Percentiles rank a stretch among this genome's conserved stretches.
These are phyloP conservation scores for Amaranthus hypochondriacus DNA, from an alignment of 148 eudicot genomes.

Conservation along the genomic window DNA sequence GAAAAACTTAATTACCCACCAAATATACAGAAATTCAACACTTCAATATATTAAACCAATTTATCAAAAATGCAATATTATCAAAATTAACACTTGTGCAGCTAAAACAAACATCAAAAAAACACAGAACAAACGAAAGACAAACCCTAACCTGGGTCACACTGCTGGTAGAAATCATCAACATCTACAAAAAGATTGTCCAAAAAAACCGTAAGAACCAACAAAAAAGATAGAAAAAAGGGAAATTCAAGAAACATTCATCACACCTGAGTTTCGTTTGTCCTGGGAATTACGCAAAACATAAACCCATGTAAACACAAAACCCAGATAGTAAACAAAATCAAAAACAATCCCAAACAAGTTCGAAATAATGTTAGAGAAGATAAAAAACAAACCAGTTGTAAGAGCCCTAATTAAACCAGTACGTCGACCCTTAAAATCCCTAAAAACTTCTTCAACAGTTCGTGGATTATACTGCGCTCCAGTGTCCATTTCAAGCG, in stretches of 20 bases:
- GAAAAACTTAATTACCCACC: background rate
- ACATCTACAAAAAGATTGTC: slow-evolving; percentile 27
- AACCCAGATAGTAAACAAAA: background rate
- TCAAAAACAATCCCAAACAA: background rate
- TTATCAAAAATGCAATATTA: background rate
- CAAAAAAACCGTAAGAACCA: background rate
- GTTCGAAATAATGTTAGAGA: background rate
- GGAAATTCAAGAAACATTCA: background rate
- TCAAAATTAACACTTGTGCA: background rate
- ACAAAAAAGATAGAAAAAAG: background rate
- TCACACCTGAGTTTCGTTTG: background rate
- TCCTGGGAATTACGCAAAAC: slow-evolving; percentile 9
- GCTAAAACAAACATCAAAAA: background rate
- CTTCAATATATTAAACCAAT: background rate
- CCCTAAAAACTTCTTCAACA: slow-evolving; percentile 62
- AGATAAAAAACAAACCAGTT: slow-evolving; percentile 23
- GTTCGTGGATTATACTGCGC: slow-evolving; percentile 48
- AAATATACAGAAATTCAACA: background rate
- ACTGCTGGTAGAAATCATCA: slow-evolving; percentile 40
- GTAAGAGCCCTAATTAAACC: slow-evolving; percentile 58
- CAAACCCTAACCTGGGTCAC: slow-evolving; percentile 45
- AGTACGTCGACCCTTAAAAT: slow-evolving; percentile 54
- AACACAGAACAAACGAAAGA: background rate
- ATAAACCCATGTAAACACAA: slow-evolving; percentile 2
- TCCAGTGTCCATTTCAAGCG: slow-evolving; percentile 32